phyloP scores from a whole-genome alignment of 2,329 filamentous ascomycete species.

The Penicillium brasilianum region DNA sequence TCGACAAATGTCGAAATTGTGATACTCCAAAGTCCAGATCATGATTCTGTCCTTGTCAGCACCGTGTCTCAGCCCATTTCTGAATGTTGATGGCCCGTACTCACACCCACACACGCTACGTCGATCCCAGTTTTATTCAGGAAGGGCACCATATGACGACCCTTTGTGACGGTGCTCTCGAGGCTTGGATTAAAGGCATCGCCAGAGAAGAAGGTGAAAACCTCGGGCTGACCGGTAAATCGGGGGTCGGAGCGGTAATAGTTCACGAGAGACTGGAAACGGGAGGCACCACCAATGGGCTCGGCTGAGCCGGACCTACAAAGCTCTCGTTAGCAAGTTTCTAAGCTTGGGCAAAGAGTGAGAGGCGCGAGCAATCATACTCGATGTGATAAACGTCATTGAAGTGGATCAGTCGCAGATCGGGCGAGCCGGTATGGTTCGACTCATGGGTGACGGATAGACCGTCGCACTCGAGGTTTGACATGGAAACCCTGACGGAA shows the following conservation, averaged over 20 bases:
- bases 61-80: slow-evolving; percentile 10
- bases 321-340: slow-evolving; percentile 34
- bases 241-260: slow-evolving; percentile 70
- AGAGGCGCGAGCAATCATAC: slow-evolving; percentile 35
- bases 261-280: slow-evolving; percentile 79
- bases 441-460: slow-evolving; percentile 51
- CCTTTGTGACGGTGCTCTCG: slow-evolving; percentile 88
- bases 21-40: slow-evolving; percentile 89
- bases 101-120: slow-evolving; percentile 79
- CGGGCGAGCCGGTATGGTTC: slow-evolving; percentile 59
- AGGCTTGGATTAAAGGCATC: slow-evolving; percentile 92
- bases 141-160: slow-evolving; percentile 85
- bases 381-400: slow-evolving; percentile 96
- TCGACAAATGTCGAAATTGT: slow-evolving; percentile 74
- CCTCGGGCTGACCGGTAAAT: slow-evolving; percentile 66
- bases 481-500: slow-evolving; percentile 30
- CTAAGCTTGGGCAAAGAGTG: not conserved
- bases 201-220: slow-evolving; percentile 84
- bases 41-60: slow-evolving; percentile 67
- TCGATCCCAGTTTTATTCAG: slow-evolving; percentile 78
- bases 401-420: slow-evolving; percentile 83
- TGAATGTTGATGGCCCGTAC: slow-evolving; percentile 39
- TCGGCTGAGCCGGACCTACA: slow-evolving; percentile 67
- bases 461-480: slow-evolving; percentile 38
- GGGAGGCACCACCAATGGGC: slow-evolving; percentile 78